A percentile compares a stretch with the other conserved stretches of the same genome.
Evolutionary conservation across 2,329 filamentous ascomycete genomes (phyloP).

Genomic region (Coniochaeta sp.): DNA sequence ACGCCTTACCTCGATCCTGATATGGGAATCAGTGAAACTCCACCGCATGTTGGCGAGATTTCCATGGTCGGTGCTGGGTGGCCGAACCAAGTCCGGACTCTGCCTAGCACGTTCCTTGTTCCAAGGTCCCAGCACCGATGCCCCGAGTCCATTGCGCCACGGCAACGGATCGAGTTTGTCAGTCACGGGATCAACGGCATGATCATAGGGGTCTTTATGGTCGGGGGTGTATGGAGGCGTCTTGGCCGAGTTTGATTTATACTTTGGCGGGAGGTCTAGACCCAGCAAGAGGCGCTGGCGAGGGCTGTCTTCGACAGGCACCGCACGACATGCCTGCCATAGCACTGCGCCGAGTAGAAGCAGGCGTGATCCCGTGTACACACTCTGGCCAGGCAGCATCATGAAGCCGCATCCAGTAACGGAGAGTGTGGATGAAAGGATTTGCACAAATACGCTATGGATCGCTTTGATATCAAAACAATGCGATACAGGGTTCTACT

Average conservation of each 20-base stretch:
- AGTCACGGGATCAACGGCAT: constrained; percentile 52
- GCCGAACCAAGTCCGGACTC: constrained; percentile 63
- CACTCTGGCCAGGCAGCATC: background rate
- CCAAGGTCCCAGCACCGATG: constrained; percentile 61
- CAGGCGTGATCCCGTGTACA: background rate
- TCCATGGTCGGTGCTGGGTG: constrained; percentile 66
- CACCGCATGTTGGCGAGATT: constrained; percentile 65
- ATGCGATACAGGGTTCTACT: background rate
- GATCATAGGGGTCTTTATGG: constrained; percentile 54
- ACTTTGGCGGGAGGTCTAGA: constrained; percentile 35
- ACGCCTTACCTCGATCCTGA: constrained; percentile 50
- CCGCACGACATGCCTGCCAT: constrained; percentile 10
- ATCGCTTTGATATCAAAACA: background rate
- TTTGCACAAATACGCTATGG: background rate
- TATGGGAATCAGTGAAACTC: constrained; percentile 59
- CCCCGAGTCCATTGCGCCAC: constrained; percentile 55
- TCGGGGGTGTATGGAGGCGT: constrained; percentile 49
- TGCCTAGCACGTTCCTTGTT: constrained; percentile 61
- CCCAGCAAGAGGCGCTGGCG: constrained; percentile 46
- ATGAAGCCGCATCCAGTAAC: background rate
- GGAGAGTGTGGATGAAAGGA: background rate
- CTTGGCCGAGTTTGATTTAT: constrained; percentile 24
- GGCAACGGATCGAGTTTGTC: constrained; percentile 58
- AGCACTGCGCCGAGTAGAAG: constrained; percentile 14
- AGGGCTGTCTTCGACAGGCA: constrained; percentile 39